Conservation (phyloP, 1,284 basidiomycete genomes). For the Heterobasidion parviporum region DNA sequence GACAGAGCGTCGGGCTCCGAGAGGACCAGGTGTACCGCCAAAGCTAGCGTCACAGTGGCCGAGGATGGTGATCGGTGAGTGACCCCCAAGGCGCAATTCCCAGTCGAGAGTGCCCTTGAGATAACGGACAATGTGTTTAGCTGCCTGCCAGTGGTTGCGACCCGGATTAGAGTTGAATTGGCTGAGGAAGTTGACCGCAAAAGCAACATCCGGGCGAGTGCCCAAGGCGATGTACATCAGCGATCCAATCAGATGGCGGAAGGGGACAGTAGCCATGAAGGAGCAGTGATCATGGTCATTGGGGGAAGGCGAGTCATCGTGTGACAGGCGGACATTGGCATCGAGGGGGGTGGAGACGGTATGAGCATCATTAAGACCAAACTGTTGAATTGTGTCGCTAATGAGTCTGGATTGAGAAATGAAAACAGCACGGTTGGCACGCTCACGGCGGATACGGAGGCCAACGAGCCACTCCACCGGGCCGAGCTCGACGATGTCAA, state of each 20-base stretch:
- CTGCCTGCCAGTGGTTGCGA: slow-evolving; percentile 28
- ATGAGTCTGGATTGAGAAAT: too few species aligned
- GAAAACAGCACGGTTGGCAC: too few species aligned
- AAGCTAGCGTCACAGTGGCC: slow-evolving; percentile 34
- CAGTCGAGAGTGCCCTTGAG: slow-evolving; percentile 27
- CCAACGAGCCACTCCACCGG: too few species aligned
- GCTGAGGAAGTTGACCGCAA: slow-evolving; percentile 26
- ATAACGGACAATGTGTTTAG: slow-evolving; percentile 31
- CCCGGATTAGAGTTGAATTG: slow-evolving; percentile 20
- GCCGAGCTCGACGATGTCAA: too few species aligned
- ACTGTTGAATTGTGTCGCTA: too few species aligned
- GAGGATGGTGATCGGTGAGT: too few species aligned
- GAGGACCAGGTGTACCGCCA: slow-evolving; percentile 17
- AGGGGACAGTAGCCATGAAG: slow-evolving; percentile 13
- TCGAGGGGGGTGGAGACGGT: slow-evolving; percentile 25
- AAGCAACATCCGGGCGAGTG: slow-evolving; percentile 32
- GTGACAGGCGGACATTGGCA: slow-evolving; percentile 10
- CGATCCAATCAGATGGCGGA: slow-evolving; percentile 25
- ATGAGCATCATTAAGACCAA: too few species aligned
- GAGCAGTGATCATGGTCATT: too few species aligned
- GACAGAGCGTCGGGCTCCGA: slow-evolving; percentile 17
- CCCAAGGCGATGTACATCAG: slow-evolving; percentile 31
- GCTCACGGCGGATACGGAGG: too few species aligned
- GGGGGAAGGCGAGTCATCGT: background rate
- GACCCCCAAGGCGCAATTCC: slow-evolving; percentile 22